Evolutionary conservation across 2,329 filamentous ascomycete species (phyloP), one percentile per base, ranked within the genome.

Genomic region (Fusarium oxysporum): DNA sequence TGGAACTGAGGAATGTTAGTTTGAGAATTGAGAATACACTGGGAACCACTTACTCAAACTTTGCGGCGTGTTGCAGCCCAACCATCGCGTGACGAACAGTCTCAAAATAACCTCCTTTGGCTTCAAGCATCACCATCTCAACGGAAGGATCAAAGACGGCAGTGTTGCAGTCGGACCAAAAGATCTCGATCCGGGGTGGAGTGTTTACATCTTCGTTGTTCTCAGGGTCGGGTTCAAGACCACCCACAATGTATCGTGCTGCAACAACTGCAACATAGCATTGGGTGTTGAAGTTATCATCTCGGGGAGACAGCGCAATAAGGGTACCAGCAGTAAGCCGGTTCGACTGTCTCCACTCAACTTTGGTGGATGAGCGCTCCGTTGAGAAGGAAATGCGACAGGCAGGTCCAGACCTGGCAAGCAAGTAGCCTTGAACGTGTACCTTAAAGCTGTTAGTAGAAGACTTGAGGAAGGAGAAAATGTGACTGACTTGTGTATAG

Each of bases 41-140:
- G 23, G 11, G 65, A 79, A 72, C 71, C 85, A 81, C 82, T 81
- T 81, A 93, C 91, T 68, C 80, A 82, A 86, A 82, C 88, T 58
- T 60, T 6, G 82, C 82, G 79, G 82, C 90, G 85, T 83, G 83
- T 62, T 97, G 94, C 4, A 97, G 82, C 0, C 92, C 92, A 19
- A 89, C 83, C 78, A 98, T 85, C 1, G 91, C 92, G 78, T 97
- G 90, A 1, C 93, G 87, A 41, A 89, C 86, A 0, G 93, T 90
- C 80, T 98, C 95, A 71, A 90, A 97, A 78, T 95, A 97, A 2
- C 92, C 91, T 0, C 82, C 81, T 6, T 91, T 88, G 2, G 92
- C 87, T 78, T 97, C 94, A 0, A 97, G 83, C 93, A 97, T 97
- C 16, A 95, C 81, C 80, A 91, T 91, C 74, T 92, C 90, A 38